These are phyloP conservation scores for Colletotrichum endophyticum DNA, from an alignment of 2,329 filamentous ascomycete genomes.

Conservation along the genomic window DNA sequence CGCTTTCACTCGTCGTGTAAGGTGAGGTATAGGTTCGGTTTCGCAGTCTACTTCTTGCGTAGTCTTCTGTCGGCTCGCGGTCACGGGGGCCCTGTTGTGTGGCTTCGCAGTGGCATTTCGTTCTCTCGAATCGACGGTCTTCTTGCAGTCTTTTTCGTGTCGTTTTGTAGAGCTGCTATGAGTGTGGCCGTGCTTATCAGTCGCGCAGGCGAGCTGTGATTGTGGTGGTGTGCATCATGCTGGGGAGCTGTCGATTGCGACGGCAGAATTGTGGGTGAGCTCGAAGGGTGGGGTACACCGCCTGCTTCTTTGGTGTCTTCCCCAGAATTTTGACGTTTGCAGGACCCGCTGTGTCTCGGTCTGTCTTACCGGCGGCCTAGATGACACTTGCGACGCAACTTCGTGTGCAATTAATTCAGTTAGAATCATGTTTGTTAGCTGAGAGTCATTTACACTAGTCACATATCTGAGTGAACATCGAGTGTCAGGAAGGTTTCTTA, in stretches of 20 bases:
- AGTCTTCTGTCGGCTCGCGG: not conserved
- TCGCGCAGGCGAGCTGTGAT: not conserved
- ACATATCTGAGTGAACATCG: not conserved
- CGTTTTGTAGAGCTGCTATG: not conserved
- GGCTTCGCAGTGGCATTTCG: conserved; percentile 13
- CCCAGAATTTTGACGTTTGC: not conserved
- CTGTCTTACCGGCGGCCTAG: not conserved
- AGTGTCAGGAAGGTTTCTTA: not conserved
- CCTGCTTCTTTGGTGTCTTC: not conserved
- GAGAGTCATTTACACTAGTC: not conserved
- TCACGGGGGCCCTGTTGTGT: conserved; percentile 5
- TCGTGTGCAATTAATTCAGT: not conserved
- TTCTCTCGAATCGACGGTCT: not conserved
- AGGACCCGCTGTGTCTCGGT: not conserved
- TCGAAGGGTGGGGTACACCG: not conserved
- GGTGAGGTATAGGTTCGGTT: not conserved
- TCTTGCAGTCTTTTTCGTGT: not conserved
- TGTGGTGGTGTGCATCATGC: not conserved
- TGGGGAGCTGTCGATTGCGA: not conserved
- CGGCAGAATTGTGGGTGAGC: conserved; percentile 18
- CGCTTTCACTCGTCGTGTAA: not conserved
- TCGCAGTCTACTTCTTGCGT: not conserved
- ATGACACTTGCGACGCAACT: not conserved
- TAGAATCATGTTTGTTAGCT: not conserved
- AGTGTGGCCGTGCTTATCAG: not conserved